A percentile compares a stretch with the other conserved stretches of the same genome.
phyloP scores from a whole-genome alignment of 257 asterid genomes.

The Nyctanthes arbortristis region DNA sequence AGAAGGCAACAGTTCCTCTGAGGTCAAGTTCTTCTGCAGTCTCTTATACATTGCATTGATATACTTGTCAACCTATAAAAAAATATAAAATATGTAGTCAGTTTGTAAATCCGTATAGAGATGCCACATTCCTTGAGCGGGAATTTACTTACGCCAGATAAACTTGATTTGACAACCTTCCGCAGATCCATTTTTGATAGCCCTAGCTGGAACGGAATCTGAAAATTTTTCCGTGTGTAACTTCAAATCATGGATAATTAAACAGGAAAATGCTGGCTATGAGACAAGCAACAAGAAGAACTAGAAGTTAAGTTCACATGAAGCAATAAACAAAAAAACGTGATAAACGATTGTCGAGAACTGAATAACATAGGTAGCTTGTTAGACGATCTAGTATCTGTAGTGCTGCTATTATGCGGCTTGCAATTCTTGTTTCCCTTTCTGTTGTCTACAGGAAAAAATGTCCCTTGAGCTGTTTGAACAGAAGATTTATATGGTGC shows the following conservation, averaged over 20 bases:
- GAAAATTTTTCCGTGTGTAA: constrained; percentile 25
- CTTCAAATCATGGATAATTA: constrained; percentile 7
- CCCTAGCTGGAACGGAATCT: constrained; percentile 96
- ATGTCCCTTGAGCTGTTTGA: neutral
- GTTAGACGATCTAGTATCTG: neutral
- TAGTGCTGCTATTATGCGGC: neutral
- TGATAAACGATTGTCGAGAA: neutral
- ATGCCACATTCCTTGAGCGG: constrained; percentile 11
- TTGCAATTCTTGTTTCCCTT: neutral
- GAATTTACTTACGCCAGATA: constrained; percentile 73
- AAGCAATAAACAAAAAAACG: neutral
- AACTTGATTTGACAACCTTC: constrained; percentile 82
- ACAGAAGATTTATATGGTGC: neutral
- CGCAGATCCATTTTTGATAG: constrained; percentile 82
- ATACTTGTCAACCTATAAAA: constrained; percentile 81
- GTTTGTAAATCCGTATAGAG: constrained; percentile 11
- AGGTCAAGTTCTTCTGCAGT: constrained; percentile 78
- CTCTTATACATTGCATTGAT: constrained; percentile 80
- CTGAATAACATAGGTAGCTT: neutral
- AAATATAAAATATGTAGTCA: constrained; percentile 16
- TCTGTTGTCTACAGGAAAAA: neutral
- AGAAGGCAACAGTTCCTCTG: constrained; percentile 95
- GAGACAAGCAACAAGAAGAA: neutral
- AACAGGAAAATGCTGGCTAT: neutral
- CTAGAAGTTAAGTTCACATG: neutral